These are phyloP conservation scores for Lactarius psammicola DNA, from an alignment of 768 basidiomycete species.

Conservation along the genomic window DNA sequence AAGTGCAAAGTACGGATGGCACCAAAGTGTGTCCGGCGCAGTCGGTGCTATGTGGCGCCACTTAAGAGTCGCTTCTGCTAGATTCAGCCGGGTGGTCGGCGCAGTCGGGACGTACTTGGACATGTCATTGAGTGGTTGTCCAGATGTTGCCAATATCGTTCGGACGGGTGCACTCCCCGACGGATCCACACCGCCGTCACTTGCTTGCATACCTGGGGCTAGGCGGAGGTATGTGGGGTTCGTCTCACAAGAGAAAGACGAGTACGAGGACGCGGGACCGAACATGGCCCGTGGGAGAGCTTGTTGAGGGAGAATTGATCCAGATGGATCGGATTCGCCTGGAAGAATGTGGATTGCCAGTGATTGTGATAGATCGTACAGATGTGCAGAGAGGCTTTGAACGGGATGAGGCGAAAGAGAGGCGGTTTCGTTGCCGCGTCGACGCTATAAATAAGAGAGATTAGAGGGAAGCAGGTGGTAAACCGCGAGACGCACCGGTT, in stretches of 20 bases:
- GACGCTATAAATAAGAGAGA: constrained; percentile 45
- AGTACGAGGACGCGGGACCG: constrained; percentile 54
- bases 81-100: constrained; percentile 65
- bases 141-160: constrained; percentile 80
- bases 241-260: constrained; percentile 74
- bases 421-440: constrained; percentile 60
- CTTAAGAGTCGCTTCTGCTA: constrained; percentile 75
- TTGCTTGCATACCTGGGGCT: constrained; percentile 43
- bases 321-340: constrained; percentile 85
- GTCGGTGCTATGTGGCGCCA: constrained; percentile 99
- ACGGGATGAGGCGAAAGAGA: constrained; percentile 77
- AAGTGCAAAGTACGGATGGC: constrained; percentile 82
- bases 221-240: constrained; percentile 87
- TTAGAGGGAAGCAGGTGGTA: not conserved
- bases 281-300: constrained; percentile 92
- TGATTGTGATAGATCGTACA: constrained; percentile 71
- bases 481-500: constrained; percentile 43
- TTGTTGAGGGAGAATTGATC: constrained; percentile 89
- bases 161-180: constrained; percentile 34
- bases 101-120: constrained; percentile 84
- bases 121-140: constrained; percentile 93
- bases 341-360: constrained; percentile 88
- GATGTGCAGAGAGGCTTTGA: constrained; percentile 59
- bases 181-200: constrained; percentile 28
- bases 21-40: constrained; percentile 98